These are phyloP conservation scores for Botrytis medusae DNA, from an alignment of 2,329 filamentous ascomycete species.

Conservation along the genomic window DNA sequence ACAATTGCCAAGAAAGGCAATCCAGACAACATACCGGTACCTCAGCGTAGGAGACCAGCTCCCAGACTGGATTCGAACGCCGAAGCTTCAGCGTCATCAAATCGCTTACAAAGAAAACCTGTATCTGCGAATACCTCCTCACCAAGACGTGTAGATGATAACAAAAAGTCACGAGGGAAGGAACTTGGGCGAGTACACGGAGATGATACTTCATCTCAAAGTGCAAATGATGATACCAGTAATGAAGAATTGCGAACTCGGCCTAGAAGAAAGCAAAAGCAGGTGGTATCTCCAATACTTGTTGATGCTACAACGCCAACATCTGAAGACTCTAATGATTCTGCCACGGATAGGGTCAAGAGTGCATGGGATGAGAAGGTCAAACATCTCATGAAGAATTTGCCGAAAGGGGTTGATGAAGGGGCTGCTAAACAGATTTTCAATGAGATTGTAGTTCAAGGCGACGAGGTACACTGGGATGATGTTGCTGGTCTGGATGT, in stretches of 20 bases:
- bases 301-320: slow-evolving; percentile 46
- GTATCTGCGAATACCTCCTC: slow-evolving; percentile 40
- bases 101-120: slow-evolving; percentile 38
- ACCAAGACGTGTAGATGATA: slow-evolving; percentile 36
- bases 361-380: slow-evolving; percentile 62
- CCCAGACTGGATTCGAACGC: slow-evolving; percentile 24
- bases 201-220: slow-evolving; percentile 37
- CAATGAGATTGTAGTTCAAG: slow-evolving; percentile 92
- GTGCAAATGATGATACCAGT: slow-evolving; percentile 38
- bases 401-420: slow-evolving; percentile 81
- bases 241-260: slow-evolving; percentile 32
- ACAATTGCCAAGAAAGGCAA: slow-evolving; percentile 34
- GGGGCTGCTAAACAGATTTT: slow-evolving; percentile 85
- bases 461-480: slow-evolving; percentile 91
- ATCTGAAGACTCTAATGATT: slow-evolving; percentile 47
- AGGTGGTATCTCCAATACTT: slow-evolving; percentile 40
- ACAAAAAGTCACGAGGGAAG: slow-evolving; percentile 30
- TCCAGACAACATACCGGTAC: slow-evolving; percentile 33
- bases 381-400: slow-evolving; percentile 66
- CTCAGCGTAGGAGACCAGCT: slow-evolving; percentile 36
- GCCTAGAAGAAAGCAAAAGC: slow-evolving; percentile 38
- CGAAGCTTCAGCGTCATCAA: slow-evolving; percentile 14
- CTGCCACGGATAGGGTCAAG: slow-evolving; percentile 46
- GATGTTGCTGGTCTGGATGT: slow-evolving; percentile 89
- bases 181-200: slow-evolving; percentile 29